Conservation (phyloP, 148 eudicot genomes). For the Polygonum aviculare region DNA sequence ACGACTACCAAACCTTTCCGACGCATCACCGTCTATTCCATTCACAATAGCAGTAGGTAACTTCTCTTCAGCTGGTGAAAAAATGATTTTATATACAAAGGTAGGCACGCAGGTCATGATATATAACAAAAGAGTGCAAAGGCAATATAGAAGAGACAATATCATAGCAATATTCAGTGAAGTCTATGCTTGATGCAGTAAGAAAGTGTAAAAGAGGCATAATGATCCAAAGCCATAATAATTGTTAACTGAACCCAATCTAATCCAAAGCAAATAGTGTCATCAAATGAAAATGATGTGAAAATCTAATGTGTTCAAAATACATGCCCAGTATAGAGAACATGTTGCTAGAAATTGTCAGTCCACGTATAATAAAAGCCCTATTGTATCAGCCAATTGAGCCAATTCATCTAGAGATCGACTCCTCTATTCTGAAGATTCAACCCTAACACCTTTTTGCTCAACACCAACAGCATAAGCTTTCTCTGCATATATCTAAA, state of each 20-base stretch:
- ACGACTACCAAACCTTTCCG: slow-evolving; percentile 72
- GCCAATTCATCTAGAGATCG: too few species aligned
- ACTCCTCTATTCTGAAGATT: too few species aligned
- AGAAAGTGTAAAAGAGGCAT: neutral
- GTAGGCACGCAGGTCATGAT: neutral
- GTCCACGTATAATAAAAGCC: too few species aligned
- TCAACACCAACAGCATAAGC: too few species aligned
- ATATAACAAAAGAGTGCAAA: neutral
- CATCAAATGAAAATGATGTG: neutral
- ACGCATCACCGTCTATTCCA: slow-evolving; percentile 24
- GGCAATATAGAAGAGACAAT: neutral
- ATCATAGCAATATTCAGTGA: neutral
- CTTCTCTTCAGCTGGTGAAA: slow-evolving; percentile 34
- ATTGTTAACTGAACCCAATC: neutral
- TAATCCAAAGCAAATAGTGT: neutral
- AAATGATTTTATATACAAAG: neutral
- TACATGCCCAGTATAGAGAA: neutral
- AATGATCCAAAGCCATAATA: neutral
- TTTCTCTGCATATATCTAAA: too few species aligned
- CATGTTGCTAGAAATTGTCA: too few species aligned
- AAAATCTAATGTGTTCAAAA: neutral
- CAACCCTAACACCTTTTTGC: too few species aligned
- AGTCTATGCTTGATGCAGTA: neutral
- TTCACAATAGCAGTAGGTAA: slow-evolving; percentile 19
- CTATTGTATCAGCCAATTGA: too few species aligned